These are phyloP conservation scores for Diaporthe helianthi DNA, from an alignment of 2,329 filamentous ascomycete species.

Conservation along the genomic window DNA sequence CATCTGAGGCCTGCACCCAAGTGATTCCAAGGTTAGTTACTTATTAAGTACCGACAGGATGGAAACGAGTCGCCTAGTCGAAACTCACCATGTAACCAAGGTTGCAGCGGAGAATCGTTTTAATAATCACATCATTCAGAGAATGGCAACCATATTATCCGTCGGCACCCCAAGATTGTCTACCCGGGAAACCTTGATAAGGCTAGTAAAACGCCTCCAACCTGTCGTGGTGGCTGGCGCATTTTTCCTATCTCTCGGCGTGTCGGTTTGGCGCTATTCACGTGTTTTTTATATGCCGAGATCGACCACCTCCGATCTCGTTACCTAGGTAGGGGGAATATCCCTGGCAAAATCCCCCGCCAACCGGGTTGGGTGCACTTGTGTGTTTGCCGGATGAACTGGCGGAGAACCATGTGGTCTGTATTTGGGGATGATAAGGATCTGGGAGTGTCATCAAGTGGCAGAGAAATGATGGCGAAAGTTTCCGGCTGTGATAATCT, in stretches of 20 bases:
- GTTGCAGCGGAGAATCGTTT: not conserved
- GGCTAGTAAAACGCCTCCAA: not conserved
- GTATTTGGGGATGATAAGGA: conserved; percentile 2
- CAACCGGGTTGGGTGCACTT: too few species aligned
- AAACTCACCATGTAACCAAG: not conserved
- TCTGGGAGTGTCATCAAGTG: not conserved
- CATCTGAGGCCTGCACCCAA: not conserved
- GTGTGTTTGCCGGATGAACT: not conserved
- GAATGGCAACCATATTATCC: conserved; percentile 5
- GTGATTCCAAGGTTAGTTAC: too few species aligned
- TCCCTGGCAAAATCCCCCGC: conserved; percentile 3
- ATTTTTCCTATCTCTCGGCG: conserved; percentile 18
- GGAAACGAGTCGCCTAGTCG: not conserved
- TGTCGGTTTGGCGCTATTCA: not conserved
- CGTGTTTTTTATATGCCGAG: not conserved
- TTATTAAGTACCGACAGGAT: conserved; percentile 7
- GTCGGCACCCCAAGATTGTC: not conserved
- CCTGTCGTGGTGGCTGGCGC: not conserved
- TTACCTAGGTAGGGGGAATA: not conserved
- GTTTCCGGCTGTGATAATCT: conserved; percentile 5
- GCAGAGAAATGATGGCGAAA: not conserved
- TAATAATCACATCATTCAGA: conserved; percentile 5
- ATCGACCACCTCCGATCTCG: conserved; percentile 3
- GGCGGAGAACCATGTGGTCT: conserved; percentile 4
- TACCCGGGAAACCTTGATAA: conserved; percentile 10